Conservation (phyloP, 2,329 filamentous ascomycete species). For the Pestalotiopsis sp. region DNA sequence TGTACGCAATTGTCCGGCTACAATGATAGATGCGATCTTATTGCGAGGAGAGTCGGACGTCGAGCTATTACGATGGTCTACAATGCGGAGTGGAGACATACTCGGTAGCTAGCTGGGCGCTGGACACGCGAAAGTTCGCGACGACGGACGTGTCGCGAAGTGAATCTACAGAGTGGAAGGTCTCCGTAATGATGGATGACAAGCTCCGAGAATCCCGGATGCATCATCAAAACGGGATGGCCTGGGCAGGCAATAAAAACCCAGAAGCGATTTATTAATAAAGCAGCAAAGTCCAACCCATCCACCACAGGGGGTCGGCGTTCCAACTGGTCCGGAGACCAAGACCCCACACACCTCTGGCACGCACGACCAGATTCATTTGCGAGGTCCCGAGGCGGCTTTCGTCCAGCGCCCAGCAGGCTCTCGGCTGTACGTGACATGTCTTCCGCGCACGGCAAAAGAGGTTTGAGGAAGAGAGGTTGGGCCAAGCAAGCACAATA, state of each 20-base stretch:
- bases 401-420: not conserved
- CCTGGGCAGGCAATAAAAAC: not conserved
- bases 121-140: not conserved
- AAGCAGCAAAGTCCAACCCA: too few relatives aligned
- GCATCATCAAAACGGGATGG: not conserved
- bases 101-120: not conserved
- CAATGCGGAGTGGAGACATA: not conserved
- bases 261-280: not conserved
- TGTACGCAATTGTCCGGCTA: not conserved
- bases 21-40: not conserved
- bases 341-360: slow-evolving; percentile 2
- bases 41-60: not conserved
- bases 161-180: not conserved
- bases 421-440: too few relatives aligned
- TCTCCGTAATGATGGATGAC: not conserved
- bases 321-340: slow-evolving; percentile 7
- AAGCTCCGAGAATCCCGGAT: not conserved
- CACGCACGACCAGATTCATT: slow-evolving; percentile 2
- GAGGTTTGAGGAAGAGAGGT: not conserved
- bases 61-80: not conserved
- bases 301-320: slow-evolving; percentile 1
- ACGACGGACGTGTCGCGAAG: not conserved
- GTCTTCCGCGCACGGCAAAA: not conserved
- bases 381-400: not conserved
- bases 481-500: not conserved